Evolutionary conservation across 768 basidiomycete species (phyloP).

Genomic region (Leccinellum luteum): DNA sequence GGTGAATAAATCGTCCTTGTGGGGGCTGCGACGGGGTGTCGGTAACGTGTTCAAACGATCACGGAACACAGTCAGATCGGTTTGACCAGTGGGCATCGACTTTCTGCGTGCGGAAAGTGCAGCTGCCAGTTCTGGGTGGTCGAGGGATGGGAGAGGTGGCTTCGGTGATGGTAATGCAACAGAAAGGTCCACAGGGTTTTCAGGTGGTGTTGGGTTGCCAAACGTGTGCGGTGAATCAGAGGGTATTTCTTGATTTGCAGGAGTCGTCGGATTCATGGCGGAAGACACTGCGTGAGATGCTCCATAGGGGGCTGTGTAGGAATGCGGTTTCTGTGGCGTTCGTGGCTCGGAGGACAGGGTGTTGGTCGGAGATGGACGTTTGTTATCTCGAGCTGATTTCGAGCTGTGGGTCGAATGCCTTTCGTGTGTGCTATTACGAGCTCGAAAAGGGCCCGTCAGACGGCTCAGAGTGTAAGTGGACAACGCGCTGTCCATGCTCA

Average conservation of each 20-base stretch:
- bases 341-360: constrained; percentile 27
- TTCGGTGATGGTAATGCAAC: constrained; percentile 34
- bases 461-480: constrained; percentile 22
- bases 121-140: constrained; percentile 36
- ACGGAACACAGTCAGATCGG: constrained; percentile 8
- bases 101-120: constrained; percentile 21
- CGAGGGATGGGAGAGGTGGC: constrained; percentile 56
- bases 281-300: constrained; percentile 12
- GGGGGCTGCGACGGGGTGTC: constrained; percentile 7
- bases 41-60: constrained; percentile 27
- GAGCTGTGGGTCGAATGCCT: constrained; percentile 7
- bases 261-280: constrained; percentile 25
- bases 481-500: constrained; percentile 14
- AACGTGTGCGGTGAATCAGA: constrained; percentile 42
- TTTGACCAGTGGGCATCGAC: constrained; percentile 4
- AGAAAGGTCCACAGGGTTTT: constrained; percentile 17
- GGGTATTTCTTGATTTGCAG: constrained; percentile 20
- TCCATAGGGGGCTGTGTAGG: constrained; percentile 13
- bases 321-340: constrained; percentile 26
- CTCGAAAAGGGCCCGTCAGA: constrained; percentile 16
- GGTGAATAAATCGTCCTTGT: constrained; percentile 20
- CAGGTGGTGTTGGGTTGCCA: constrained; percentile 36
- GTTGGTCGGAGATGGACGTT: constrained; percentile 28
- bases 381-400: constrained; percentile 23
- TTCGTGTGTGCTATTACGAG: constrained; percentile 9